Conservation (phyloP, 2,329 filamentous ascomycete species). For the Bipolaris zeicola region DNA sequence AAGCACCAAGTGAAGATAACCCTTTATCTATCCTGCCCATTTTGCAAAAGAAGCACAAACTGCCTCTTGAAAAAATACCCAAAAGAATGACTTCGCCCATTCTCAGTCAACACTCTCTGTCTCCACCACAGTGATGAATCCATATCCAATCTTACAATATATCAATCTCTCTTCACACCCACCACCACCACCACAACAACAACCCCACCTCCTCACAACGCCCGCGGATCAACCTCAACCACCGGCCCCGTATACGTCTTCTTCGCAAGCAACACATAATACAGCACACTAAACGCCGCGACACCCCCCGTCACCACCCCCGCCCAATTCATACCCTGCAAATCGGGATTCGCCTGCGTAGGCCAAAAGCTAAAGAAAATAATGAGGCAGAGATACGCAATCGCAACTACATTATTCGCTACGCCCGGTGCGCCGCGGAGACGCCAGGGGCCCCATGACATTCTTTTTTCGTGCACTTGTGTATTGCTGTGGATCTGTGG, state of each 20-base stretch:
- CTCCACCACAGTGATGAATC: no score
- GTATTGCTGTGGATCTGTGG: background rate
- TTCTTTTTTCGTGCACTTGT: slow-evolving; percentile 26
- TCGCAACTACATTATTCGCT: slow-evolving; percentile 41
- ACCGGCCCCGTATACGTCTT: slow-evolving; percentile 43
- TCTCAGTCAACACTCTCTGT: no score
- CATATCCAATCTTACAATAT: background rate
- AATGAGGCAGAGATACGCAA: slow-evolving; percentile 40
- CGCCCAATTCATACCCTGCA: slow-evolving; percentile 41
- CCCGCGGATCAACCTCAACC: slow-evolving; percentile 38
- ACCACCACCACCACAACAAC: background rate
- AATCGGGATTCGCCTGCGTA: slow-evolving; percentile 15
- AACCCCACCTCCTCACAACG: slow-evolving; percentile 12
- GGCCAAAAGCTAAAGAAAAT: slow-evolving; percentile 49
- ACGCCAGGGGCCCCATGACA: slow-evolving; percentile 45
- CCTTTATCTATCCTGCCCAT: no score
- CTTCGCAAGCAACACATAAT: slow-evolving; percentile 39
- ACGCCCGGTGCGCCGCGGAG: slow-evolving; percentile 37
- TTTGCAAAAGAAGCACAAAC: no score
- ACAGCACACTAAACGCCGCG: slow-evolving; percentile 36
- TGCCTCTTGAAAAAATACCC: no score
- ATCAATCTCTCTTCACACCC: background rate
- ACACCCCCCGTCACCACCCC: slow-evolving; percentile 41
- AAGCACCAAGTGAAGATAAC: background rate
- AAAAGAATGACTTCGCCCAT: no score